phyloP scores from a whole-genome alignment of 495 filamentous ascomycete genomes.

The Aspergillus mulundensis region DNA sequence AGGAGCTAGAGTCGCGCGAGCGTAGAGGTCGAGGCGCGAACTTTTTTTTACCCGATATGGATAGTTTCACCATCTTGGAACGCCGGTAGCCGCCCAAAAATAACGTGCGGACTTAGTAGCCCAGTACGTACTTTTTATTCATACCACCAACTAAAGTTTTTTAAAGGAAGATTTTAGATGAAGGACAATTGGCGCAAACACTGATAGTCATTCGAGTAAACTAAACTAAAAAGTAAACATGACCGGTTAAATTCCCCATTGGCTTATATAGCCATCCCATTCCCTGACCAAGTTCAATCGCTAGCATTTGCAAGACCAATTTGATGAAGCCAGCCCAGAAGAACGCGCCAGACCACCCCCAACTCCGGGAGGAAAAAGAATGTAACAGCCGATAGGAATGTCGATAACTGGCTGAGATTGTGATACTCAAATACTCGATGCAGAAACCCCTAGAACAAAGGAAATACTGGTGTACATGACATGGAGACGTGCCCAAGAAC shows the following conservation, averaged over 20 bases:
- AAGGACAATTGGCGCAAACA: background rate
- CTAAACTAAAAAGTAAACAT: background rate
- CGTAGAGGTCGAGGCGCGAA: background rate
- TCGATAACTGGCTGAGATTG: background rate
- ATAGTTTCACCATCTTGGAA: background rate
- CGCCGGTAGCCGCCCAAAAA: too few species aligned
- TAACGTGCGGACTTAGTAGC: too few species aligned
- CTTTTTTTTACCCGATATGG: constrained; percentile 6
- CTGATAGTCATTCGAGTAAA: background rate
- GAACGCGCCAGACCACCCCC: background rate
- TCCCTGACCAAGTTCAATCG: background rate
- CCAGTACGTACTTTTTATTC: too few species aligned
- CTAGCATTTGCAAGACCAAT: constrained; percentile 1
- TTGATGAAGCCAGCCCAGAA: constrained; percentile 2
- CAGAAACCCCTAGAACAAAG: constrained; percentile 14
- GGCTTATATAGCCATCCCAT: constrained; percentile 5
- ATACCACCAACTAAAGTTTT: too few species aligned
- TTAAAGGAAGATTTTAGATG: too few species aligned
- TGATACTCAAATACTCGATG: constrained; percentile 9
- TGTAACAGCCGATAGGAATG: background rate
- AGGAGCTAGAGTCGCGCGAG: too few species aligned
- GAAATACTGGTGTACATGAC: constrained; percentile 16
- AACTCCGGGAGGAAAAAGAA: constrained; percentile 7
- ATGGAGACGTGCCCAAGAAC: constrained; percentile 6
- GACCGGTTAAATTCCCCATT: background rate